Evolutionary conservation across 441 rosid species (phyloP), one percentile per base, ranked within the genome.

Genomic region (Erodium trifolium): DNA sequence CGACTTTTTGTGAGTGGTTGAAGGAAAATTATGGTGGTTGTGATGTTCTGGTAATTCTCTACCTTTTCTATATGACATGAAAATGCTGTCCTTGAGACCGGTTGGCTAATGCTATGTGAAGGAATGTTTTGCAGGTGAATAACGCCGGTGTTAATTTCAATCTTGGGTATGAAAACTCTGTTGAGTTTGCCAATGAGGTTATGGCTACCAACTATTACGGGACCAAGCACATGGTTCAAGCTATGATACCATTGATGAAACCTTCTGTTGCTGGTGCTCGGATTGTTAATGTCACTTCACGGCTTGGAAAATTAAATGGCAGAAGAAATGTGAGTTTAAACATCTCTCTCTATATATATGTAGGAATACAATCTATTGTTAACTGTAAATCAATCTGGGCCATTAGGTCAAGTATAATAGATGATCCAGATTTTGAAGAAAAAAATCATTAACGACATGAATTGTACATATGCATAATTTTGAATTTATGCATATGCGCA

Each of bases 71-170:
- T 3, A 17, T 49, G n/a, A 35, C 34, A 13, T 34, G 34, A 11
- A 18, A 18, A 14, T 23, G 45, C 4, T 17, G 3, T 45, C 10
- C 49, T 43, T 2, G 12, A 13, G 12, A 13, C 3, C 5, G 14
- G 41, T 27, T 49, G 0, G 16, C 2, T 37, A 0, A 37, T 18
- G 5, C 5, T 49, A 16, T 2, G 69, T 57, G 27, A 51, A 68
- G 37, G 68, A 64, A 43, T 47, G 17, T 69, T 72, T 45, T 85
- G 72, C 87, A 93, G 99, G 88, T 93, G 59, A 91, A 93, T 71
- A 93, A 93, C 78, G 99, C 97, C 5, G 99, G 95, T 78, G 93
- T 91, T 57, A 93, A 91, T 83, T 84, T 75, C 82, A 93, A 93
- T 75, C 62, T 82, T 6, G 96, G 93, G 45, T 74, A 86, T 12